These are phyloP conservation scores for Flaveria brownii DNA, from an alignment of 129 eudicot species.

Conservation along the genomic window DNA sequence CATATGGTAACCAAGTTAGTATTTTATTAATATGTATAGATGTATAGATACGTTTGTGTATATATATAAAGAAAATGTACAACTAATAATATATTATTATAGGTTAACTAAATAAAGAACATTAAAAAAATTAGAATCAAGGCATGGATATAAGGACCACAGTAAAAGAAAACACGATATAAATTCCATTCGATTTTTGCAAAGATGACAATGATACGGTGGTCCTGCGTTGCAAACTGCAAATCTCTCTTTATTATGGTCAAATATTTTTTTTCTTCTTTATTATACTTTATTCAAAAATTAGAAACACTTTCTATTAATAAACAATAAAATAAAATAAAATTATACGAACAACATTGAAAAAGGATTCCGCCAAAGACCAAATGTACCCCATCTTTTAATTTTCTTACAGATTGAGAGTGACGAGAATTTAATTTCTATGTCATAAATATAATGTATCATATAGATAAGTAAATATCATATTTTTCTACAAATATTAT, in stretches of 20 bases:
- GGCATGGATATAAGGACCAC: conserved; percentile 31
- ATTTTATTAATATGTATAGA: too few relatives aligned
- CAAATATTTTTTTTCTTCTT: background rate
- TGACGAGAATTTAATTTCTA: conserved; percentile 29
- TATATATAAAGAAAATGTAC: too few relatives aligned
- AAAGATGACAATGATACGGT: conserved; percentile 35
- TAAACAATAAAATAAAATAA: background rate
- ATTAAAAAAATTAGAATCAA: too few relatives aligned
- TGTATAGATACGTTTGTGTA: too few relatives aligned
- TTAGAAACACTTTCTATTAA: conserved; percentile 10
- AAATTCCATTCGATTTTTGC: conserved; percentile 36
- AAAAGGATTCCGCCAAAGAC: background rate
- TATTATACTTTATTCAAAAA: background rate
- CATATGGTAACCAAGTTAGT: too few relatives aligned
- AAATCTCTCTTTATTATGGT: conserved; percentile 35
- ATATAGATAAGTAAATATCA: too few relatives aligned
- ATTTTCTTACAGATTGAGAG: conserved; percentile 36
- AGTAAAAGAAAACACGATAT: conserved; percentile 29
- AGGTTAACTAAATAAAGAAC: too few relatives aligned
- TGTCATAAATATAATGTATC: too few relatives aligned
- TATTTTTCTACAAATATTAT: too few relatives aligned
- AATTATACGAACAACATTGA: too few relatives aligned
- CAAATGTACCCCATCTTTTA: conserved; percentile 47
- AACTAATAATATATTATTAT: too few relatives aligned
- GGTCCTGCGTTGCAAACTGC: conserved; percentile 41